These are phyloP conservation scores for Sugiyamaella americana DNA, from an alignment of 805 yeast species.

Conservation along the genomic window DNA sequence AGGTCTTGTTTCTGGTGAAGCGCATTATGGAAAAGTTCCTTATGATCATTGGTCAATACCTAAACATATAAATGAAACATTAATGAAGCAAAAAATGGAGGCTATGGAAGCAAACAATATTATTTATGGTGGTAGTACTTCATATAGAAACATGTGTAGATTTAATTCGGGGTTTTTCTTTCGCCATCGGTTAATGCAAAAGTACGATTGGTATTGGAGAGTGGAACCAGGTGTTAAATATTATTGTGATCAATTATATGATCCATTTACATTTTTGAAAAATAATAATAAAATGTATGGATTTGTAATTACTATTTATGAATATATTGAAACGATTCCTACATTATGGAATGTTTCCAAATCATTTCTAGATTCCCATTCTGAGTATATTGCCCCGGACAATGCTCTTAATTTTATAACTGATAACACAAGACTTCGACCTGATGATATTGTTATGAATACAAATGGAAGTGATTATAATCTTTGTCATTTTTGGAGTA, in stretches of 20 bases:
- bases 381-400: slow-evolving; percentile 57
- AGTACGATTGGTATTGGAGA: slow-evolving; percentile 88
- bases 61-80: slow-evolving; percentile 54
- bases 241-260: slow-evolving; percentile 66
- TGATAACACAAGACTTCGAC: slow-evolving; percentile 42
- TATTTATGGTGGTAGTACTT: slow-evolving; percentile 57
- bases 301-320: slow-evolving; percentile 76
- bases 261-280: slow-evolving; percentile 78
- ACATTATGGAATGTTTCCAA: slow-evolving; percentile 72
- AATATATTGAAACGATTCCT: slow-evolving; percentile 78
- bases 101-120: slow-evolving; percentile 42
- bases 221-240: slow-evolving; percentile 91
- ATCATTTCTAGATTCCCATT: slow-evolving; percentile 55
- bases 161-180: slow-evolving; percentile 89
- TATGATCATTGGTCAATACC: slow-evolving; percentile 81
- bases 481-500: slow-evolving; percentile 83
- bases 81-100: slow-evolving; percentile 42
- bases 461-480: slow-evolving; percentile 59
- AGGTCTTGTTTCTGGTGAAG: slow-evolving; percentile 66
- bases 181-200: slow-evolving; percentile 61
- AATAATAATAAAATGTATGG: slow-evolving; percentile 76
- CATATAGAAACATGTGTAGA: slow-evolving; percentile 91
- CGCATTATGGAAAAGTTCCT: slow-evolving; percentile 77
- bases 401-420: slow-evolving; percentile 54
- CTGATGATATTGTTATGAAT: slow-evolving; percentile 36